These are phyloP conservation scores for Lachancea lanzarotensis DNA, from an alignment of 805 yeast genomes.

Conservation along the genomic window DNA sequence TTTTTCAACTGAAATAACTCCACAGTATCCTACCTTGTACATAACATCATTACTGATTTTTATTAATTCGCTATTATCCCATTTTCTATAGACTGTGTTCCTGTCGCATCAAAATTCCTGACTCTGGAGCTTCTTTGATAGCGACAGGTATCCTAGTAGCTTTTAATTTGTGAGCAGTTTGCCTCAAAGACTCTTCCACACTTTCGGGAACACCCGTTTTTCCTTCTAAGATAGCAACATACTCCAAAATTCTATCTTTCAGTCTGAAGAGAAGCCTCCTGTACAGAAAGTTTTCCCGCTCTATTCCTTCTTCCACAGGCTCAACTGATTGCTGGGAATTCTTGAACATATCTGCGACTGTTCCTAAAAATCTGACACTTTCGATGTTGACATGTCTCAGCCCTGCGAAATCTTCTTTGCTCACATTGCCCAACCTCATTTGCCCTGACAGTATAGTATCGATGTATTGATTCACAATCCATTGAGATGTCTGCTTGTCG, in stretches of 20 bases:
- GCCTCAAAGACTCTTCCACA: conserved; percentile 15
- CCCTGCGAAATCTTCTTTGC: conserved; percentile 3
- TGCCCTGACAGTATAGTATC: conserved; percentile 14
- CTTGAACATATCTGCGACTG: conserved; percentile 12
- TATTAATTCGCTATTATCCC: not conserved
- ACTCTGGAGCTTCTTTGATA: not conserved
- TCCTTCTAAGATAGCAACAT: conserved; percentile 15
- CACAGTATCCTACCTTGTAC: not conserved
- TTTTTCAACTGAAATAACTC: conserved; percentile 34
- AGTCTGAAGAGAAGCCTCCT: conserved; percentile 24
- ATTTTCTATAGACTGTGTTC: not conserved
- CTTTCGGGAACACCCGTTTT: conserved; percentile 4
- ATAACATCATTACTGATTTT: not conserved
- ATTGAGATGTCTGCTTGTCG: conserved; percentile 2
- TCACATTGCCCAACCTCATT: not conserved
- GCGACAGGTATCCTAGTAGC: conserved; percentile 5
- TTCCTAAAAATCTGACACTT: conserved; percentile 19
- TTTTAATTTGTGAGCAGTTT: conserved; percentile 11
- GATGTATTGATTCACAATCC: conserved; percentile 17
- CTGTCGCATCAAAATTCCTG: not conserved
- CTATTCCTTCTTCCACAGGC: not conserved
- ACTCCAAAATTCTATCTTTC: conserved; percentile 17
- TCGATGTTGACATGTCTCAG: conserved; percentile 23
- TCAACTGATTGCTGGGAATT: conserved; percentile 8
- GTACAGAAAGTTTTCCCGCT: conserved; percentile 16